Base-by-base conservation (phyloP, 1,284 basidiomycete genomes). In the Athelia psychrophila region DNA sequence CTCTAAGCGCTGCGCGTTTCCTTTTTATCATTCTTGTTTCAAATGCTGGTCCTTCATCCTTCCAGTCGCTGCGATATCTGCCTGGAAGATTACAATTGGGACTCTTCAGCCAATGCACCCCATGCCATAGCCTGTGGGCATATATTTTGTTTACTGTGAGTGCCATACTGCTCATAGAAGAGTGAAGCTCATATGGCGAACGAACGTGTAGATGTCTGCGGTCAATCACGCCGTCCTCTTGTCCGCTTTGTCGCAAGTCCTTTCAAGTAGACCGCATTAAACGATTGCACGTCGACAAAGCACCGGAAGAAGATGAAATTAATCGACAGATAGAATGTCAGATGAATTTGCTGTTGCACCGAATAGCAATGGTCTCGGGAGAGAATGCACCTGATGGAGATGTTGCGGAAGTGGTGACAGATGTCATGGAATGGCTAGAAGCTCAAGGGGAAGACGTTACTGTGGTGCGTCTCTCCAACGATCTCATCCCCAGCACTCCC, bases 51-150 rank as follows among this genome's bases (percentile, higher is more conserved):
- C 55, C 71, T 86, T 38, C 80, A 86, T 63, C 74, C 81, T 5
- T 77, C 80, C 30, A 85, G 84, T 62, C 75, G 74, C 56, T 88
- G 86, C 70, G 85, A 88, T 65, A 78, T 88, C 57, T 88, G 85
- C 65, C 72, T 86, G 49, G 82, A 85, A 52, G 69, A 72, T 23
- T 86, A 84, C 62, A 68, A 73, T 42, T 78, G 77, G 64, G 69
- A 75, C 27, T 65, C 65, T 25, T 64, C 72, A 32, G 66, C 70
- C 35, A 73, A 75, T 58, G 68, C 75, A 45, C 85, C 84, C 19
- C 78, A 86, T 63, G 80, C 78, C 18, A 85, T 87, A 54, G 74
- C 80, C 32, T 88, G 85, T 60, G 85, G 85, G 18, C 85, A 88
- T 66, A 75, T 85, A 35, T 88, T 88, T 69, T 88, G 85, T 62